Evolutionary conservation across 163 green algal genomes (phyloP), one percentile per base, ranked within the genome.

Genomic region (Scenedesmus sp.): DNA sequence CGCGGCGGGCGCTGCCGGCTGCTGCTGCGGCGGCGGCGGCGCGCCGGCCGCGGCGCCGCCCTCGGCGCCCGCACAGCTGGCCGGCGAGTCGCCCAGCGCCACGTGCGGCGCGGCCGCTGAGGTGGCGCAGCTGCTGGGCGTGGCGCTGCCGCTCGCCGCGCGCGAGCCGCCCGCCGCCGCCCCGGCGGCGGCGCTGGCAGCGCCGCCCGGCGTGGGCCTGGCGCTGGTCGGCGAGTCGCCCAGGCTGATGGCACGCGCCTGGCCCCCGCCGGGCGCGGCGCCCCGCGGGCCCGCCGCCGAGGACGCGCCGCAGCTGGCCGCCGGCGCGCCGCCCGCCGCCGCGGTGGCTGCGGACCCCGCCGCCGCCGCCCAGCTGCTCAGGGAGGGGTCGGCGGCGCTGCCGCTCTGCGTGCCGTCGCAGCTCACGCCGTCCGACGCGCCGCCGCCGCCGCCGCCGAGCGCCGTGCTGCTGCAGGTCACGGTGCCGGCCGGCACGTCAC

Each of bases 371-470:
- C 56, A 64, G 56, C 56, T 44, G 28, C 56, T n/a, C 15, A 64
- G 56, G 3, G 56, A 64, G 11, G 56, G 56, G 28, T 64, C 56
- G 36, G 56, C 56, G 36, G 56, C 56, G 11, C 56, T 64, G n/a
- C n/a, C n/a, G n/a, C n/a, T n/a, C n/a, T n/a, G n/a, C n/a, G n/a
- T n/a, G n/a, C n/a, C n/a, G n/a, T n/a, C n/a, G n/a, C n/a, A n/a
- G n/a, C n/a, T n/a, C n/a, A n/a, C n/a, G n/a, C n/a, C n/a, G n/a
- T n/a, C n/a, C n/a, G n/a, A n/a, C n/a, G n/a, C n/a, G n/a, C n/a
- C n/a, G n/a, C n/a, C n/a, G n/a, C n/a, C n/a, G n/a, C n/a, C n/a
- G n/a, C n/a, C n/a, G n/a, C n/a, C n/a, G n/a, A n/a, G n/a, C n/a
- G n/a, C n/a, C n/a, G n/a, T n/a, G 56, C 56, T 64, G 56, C 26